Base-by-base conservation (phyloP, 371 early-diverging fungal species). In the Capniomyces stellatus region DNA sequence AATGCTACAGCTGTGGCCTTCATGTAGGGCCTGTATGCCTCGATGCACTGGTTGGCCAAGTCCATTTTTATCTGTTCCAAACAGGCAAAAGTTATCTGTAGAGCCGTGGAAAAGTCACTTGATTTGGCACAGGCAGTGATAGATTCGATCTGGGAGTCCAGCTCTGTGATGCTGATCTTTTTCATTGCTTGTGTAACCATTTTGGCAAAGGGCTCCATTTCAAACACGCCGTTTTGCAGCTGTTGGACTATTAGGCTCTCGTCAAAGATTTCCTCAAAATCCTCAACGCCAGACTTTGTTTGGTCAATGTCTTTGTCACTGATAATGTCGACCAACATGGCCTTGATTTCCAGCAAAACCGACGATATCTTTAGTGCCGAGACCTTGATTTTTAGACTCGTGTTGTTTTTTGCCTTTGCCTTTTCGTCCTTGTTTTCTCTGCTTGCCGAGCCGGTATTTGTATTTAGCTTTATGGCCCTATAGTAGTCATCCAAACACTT, bases 61-160 rank as follows among this genome's bases (percentile, higher is more conserved):
- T 69, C 67, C 35, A 69, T 64, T 51, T 64, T 65, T 56, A 69
- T 64, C 25, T 57, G 54, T 50, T 69, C 69, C 13, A 64, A 53
- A 27, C 62, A 57, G 3, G 59, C 61, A 40, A 66, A 62, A 3
- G 58, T 54, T 23, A 51, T 55, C 6, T 67, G 64, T 25, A 67
- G 55, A 6, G 60, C 67, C 4, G 55, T 59, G 29, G 47, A 59
- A 30, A 61, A 40, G 3, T 67, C 60, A 15, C 63, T 62, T 2
- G 61, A 57, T 40, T 54, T 54, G 23, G 60, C 60, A 43, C 52
- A 57, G n/a, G 53, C 35, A 2, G 31, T 28, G 29, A 69, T 50
- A 19, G 58, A 53, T 12, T 58, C 62, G 19, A 69, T 57, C 2
- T 55, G 52, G 10, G 64, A 23, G n/a, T 55, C 48, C 22, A 55